Conservation (phyloP, 78 protist species). For the Capsaspora owczarzaki region DNA sequence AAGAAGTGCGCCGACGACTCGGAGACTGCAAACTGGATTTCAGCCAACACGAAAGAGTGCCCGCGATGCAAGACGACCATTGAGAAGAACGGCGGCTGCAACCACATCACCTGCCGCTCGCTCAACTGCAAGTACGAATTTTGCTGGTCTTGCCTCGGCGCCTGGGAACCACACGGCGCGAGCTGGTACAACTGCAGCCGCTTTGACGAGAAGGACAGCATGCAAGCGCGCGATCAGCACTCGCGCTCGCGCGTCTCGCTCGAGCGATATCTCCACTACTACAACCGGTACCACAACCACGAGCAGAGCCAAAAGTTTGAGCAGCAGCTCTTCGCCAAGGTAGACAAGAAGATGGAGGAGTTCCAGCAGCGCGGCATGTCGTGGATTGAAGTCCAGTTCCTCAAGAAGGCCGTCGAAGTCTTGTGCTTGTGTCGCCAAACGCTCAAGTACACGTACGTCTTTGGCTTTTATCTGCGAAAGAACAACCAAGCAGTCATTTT, state of each 20-base stretch:
- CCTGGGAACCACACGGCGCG: constrained; percentile 61
- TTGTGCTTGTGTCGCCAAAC: constrained; percentile 35
- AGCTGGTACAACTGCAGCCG: constrained; percentile 57
- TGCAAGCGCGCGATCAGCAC: not conserved
- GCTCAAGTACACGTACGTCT: constrained; percentile 63
- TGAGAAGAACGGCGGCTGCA: constrained; percentile 85
- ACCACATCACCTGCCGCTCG: constrained; percentile 59
- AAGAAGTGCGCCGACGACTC: constrained; percentile 57
- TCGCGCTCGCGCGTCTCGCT: constrained; percentile 27
- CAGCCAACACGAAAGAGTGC: constrained; percentile 66
- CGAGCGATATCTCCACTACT: constrained; percentile 54
- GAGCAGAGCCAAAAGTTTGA: constrained; percentile 25
- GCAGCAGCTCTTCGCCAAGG: not conserved
- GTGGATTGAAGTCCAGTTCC: constrained; percentile 46
- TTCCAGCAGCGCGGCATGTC: constrained; percentile 2
- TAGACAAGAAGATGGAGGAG: constrained; percentile 24
- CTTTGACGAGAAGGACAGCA: constrained; percentile 29
- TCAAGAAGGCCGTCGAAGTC: constrained; percentile 29
- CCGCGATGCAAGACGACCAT: constrained; percentile 62
- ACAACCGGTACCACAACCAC: constrained; percentile 54
- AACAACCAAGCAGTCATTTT: constrained; percentile 38
- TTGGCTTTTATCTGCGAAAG: constrained; percentile 39
- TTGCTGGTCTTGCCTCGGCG: constrained; percentile 75
- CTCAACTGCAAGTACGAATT: constrained; percentile 27
- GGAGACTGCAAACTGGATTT: constrained; percentile 72